Evolutionary conservation across 2,329 filamentous ascomycete genomes (phyloP).

Genomic region (Ophiostoma tasmaniense): DNA sequence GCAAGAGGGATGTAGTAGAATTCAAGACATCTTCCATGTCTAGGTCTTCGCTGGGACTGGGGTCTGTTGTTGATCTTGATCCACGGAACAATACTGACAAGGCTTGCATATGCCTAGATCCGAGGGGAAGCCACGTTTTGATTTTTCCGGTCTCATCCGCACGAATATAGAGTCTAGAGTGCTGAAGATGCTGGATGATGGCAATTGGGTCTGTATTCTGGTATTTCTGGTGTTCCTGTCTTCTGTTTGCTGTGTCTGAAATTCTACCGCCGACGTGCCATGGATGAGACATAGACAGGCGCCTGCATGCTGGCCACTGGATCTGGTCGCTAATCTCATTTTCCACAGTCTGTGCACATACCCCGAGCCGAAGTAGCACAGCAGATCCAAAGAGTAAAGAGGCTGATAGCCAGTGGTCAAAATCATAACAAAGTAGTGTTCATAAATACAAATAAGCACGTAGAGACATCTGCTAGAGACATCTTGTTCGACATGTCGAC

Average conservation of each 20-base stretch:
- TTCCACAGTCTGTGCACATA: not conserved
- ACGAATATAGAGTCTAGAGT: no score
- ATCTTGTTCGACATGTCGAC: not conserved
- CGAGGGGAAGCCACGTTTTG: not conserved
- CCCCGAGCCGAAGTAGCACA: not conserved
- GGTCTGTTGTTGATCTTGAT: no score
- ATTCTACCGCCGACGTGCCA: not conserved
- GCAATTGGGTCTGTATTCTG: no score
- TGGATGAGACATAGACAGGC: no score
- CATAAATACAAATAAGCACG: not conserved
- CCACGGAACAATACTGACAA: no score
- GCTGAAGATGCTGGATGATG: no score
- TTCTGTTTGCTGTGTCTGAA: not conserved
- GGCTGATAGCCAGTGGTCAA: not conserved
- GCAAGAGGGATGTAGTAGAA: no score
- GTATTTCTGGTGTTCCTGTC: no score
- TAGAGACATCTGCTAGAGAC: not conserved
- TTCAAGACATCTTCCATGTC: no score
- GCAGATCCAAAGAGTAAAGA: not conserved
- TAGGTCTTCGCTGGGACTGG: no score
- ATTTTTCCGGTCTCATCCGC: not conserved
- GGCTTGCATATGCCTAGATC: no score
- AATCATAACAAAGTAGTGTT: not conserved
- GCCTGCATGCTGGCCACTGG: no score
- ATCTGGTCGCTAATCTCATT: constrained; percentile 14